phyloP scores from a whole-genome alignment of 106 monocot genomes.

The Alisma plantagoaquatica region DNA sequence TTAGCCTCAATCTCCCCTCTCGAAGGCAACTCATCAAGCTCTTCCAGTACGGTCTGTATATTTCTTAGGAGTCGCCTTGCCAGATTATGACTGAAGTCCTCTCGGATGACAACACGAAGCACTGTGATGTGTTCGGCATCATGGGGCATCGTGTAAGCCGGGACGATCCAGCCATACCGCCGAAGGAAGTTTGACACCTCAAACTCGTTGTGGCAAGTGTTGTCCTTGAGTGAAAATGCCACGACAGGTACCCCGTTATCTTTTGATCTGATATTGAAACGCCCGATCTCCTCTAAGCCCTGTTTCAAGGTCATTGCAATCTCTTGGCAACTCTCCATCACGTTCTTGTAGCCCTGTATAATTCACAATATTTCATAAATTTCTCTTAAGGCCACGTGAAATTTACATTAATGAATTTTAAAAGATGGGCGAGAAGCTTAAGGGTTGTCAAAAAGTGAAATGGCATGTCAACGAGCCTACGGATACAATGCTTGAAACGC shows the following conservation, averaged over 20 bases:
- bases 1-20: constrained; percentile 1
- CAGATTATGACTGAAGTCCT: constrained; percentile 78
- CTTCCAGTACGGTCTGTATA: constrained; percentile 55
- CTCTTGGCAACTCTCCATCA: constrained; percentile 88
- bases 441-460: too few species aligned
- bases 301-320: constrained; percentile 60
- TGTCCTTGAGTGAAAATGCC: constrained; percentile 86
- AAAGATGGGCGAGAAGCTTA: too few species aligned
- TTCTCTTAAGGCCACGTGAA: too few species aligned
- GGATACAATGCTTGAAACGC: too few species aligned
- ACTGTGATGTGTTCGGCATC: constrained; percentile 73
- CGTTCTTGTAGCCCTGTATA: constrained; percentile 69
- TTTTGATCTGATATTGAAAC: constrained; percentile 77
- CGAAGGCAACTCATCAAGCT: constrained; percentile 43
- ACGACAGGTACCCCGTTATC: constrained; percentile 84
- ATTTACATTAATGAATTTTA: too few species aligned
- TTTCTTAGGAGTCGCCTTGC: constrained; percentile 67
- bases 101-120: constrained; percentile 72
- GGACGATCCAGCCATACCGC: constrained; percentile 91
- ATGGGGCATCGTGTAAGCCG: constrained; percentile 92
- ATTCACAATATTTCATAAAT: too few species aligned
- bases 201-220: constrained; percentile 51
- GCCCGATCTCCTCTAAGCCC: constrained; percentile 45
- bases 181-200: constrained; percentile 69
- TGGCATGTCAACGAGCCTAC: too few species aligned